These are phyloP conservation scores for Hypericum androsaemum DNA, from an alignment of 345 rosid species.

Conservation along the genomic window DNA sequence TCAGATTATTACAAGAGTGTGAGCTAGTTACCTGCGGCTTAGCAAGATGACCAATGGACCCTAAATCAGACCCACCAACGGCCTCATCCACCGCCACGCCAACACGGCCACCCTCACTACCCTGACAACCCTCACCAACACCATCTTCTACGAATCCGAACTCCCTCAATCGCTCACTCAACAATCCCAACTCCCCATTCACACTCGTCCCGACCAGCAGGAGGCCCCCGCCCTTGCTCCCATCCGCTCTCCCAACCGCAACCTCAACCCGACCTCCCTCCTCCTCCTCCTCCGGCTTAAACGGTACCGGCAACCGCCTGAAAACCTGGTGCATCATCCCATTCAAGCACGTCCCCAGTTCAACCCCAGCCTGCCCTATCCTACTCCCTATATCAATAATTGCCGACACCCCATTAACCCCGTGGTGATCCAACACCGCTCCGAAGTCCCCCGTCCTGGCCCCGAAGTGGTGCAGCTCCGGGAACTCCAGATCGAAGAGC, in stretches of 20 bases:
- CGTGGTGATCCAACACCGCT: constrained; percentile 32
- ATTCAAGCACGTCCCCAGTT: constrained; percentile 64
- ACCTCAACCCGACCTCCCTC: constrained; percentile 25
- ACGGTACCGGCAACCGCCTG: constrained; percentile 58
- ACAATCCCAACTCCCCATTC: constrained; percentile 28
- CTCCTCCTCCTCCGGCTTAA: constrained; percentile 49
- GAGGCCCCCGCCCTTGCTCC: constrained; percentile 20
- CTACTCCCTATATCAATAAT: constrained; percentile 63
- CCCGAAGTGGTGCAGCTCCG: constrained; percentile 19
- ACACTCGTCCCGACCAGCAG: constrained; percentile 1
- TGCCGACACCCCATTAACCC: constrained; percentile 51
- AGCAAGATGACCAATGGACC: constrained; percentile 40
- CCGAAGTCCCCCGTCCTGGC: constrained; percentile 39
- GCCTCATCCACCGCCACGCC: constrained; percentile 42
- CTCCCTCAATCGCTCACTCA: constrained; percentile 38
- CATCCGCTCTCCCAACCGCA: constrained; percentile 16
- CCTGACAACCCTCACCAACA: neutral
- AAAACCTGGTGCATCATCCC: constrained; percentile 80
- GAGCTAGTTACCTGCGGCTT: constrained; percentile 49
- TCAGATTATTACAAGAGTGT: too few species aligned
- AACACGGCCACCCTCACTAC: constrained; percentile 4
- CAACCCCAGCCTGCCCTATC: constrained; percentile 88
- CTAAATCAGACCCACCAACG: constrained; percentile 39
- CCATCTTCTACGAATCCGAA: constrained; percentile 32
- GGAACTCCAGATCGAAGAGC: constrained; percentile 64